Conservation (phyloP, 805 yeast genomes). For the Wickerhamiella shivajii region DNA sequence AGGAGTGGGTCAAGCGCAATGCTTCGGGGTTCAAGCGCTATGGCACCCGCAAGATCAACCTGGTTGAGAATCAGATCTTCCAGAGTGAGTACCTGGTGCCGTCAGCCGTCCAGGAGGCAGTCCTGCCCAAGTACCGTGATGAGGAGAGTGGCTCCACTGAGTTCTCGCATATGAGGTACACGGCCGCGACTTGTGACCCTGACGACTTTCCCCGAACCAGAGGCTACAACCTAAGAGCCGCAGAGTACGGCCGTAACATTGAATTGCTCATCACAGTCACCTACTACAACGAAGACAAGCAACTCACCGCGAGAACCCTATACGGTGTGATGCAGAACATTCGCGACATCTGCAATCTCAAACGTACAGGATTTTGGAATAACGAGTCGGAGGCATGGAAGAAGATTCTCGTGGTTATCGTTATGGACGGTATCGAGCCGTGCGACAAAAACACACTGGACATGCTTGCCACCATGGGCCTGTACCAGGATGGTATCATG, state of each 20-base stretch:
- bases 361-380: constrained; percentile 31
- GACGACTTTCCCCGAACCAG: constrained; percentile 39
- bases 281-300: constrained; percentile 55
- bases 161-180: constrained; percentile 45
- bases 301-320: constrained; percentile 43
- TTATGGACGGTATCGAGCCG: constrained; percentile 52
- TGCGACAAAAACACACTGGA: constrained; percentile 50
- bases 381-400: constrained; percentile 46
- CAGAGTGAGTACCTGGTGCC: constrained; percentile 28
- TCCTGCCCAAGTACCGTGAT: constrained; percentile 28
- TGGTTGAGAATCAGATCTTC: constrained; percentile 25
- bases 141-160: constrained; percentile 32
- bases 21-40: constrained; percentile 21
- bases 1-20: constrained; percentile 23
- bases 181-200: constrained; percentile 59
- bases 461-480: constrained; percentile 47
- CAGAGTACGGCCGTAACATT: constrained; percentile 42
- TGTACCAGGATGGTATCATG: constrained; percentile 53
- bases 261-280: constrained; percentile 50
- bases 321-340: constrained; percentile 53
- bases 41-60: constrained; percentile 27
- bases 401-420: constrained; percentile 46
- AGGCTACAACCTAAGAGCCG: constrained; percentile 43
- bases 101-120: constrained; percentile 27
- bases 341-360: constrained; percentile 41